Conservation (phyloP, 805 yeast genomes). For the Isabelozyma pseudorhagii region DNA sequence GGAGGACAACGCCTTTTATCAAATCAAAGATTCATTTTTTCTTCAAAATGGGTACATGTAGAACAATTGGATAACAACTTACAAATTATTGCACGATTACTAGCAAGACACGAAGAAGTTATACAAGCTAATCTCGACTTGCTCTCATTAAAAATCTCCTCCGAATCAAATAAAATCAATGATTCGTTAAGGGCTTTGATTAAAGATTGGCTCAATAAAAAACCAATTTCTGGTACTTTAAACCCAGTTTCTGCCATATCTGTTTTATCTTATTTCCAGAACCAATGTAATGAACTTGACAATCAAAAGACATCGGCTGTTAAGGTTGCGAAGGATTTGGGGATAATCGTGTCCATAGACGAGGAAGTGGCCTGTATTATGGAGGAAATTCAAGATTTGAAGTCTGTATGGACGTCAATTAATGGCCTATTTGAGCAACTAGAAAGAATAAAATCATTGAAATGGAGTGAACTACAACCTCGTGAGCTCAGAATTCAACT, state of each 20-base stretch:
- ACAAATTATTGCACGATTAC: constrained; percentile 36
- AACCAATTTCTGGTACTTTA: constrained; percentile 43
- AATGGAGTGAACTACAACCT: constrained; percentile 51
- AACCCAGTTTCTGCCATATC: constrained; percentile 44
- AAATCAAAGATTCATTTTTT: constrained; percentile 45
- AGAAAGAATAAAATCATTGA: constrained; percentile 33
- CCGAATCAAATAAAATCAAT: constrained; percentile 36
- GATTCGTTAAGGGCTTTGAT: constrained; percentile 25
- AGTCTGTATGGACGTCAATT: constrained; percentile 62
- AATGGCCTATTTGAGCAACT: constrained; percentile 48
- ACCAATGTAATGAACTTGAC: constrained; percentile 7
- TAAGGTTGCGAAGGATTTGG: constrained; percentile 1
- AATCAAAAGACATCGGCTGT: constrained; percentile 1
- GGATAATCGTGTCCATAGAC: constrained; percentile 18
- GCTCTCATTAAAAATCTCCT: constrained; percentile 38
- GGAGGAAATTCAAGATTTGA: constrained; percentile 55
- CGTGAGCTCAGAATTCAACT: constrained; percentile 44
- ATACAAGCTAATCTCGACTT: constrained; percentile 43
- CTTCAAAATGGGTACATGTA: constrained; percentile 52
- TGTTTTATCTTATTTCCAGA: constrained; percentile 24
- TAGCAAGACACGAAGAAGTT: constrained; percentile 27
- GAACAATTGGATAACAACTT: constrained; percentile 61
- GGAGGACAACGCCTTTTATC: constrained; percentile 35
- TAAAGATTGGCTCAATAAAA: constrained; percentile 47
- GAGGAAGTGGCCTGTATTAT: constrained; percentile 26